Percentiles rank a stretch among this genome's conserved stretches.
These are phyloP conservation scores for Globisporangium megalacanthum DNA, from an alignment of 352 stramenopile species.

Conservation along the genomic window DNA sequence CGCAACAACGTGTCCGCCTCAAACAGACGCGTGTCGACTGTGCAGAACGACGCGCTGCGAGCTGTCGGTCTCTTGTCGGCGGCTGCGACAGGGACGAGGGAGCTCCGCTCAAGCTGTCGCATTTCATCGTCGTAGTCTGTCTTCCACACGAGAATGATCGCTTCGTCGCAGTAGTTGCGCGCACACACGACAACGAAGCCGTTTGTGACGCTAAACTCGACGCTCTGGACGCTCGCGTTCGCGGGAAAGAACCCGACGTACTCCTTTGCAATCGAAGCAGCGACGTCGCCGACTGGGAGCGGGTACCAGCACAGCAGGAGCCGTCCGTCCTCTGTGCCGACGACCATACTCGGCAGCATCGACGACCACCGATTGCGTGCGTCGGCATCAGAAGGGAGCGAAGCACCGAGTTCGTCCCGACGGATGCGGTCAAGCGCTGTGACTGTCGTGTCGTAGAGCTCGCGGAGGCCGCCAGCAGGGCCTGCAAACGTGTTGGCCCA, in stretches of 20 bases:
- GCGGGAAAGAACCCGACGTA: slow-evolving; percentile 45
- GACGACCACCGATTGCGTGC: slow-evolving; percentile 29
- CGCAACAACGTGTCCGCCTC: slow-evolving; percentile 2
- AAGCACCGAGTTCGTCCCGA: slow-evolving; percentile 12
- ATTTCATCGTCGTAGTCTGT: slow-evolving; percentile 75
- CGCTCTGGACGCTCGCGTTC: slow-evolving; percentile 31
- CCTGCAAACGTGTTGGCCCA: slow-evolving; percentile 53
- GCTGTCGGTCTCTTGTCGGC: not conserved
- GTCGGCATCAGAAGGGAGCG: not conserved
- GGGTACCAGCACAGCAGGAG: slow-evolving; percentile 74
- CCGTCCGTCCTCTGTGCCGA: slow-evolving; percentile 42
- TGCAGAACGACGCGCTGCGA: not conserved
- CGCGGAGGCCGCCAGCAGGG: slow-evolving; percentile 37
- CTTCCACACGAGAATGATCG: slow-evolving; percentile 58
- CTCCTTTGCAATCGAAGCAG: slow-evolving; percentile 43
- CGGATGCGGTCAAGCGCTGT: slow-evolving; percentile 38
- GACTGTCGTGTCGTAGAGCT: slow-evolving; percentile 25
- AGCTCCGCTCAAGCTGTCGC: slow-evolving; percentile 24
- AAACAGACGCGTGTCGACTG: slow-evolving; percentile 10
- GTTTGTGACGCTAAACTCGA: slow-evolving; percentile 53
- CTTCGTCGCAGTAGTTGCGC: slow-evolving; percentile 23
- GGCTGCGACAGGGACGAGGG: not conserved
- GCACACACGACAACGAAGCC: slow-evolving; percentile 46
- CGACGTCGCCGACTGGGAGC: slow-evolving; percentile 28
- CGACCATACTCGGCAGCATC: slow-evolving; percentile 35